Conservation (phyloP, 75 land plant species). For the Chamaecyparis obtusa region DNA sequence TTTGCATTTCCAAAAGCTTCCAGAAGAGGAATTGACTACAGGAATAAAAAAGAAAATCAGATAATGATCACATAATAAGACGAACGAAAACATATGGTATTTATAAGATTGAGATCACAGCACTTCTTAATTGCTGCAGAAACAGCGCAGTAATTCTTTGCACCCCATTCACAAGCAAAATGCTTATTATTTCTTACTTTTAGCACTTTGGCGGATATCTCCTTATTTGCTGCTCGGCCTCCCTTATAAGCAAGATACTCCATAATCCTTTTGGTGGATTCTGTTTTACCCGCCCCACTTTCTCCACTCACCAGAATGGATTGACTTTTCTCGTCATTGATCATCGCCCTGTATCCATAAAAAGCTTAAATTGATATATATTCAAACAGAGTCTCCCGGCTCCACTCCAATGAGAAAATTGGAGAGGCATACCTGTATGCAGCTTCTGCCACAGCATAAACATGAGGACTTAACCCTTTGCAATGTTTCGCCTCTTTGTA, state of each 20-base stretch:
- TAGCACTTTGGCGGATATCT: conserved; percentile 77
- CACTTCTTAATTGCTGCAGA: not conserved
- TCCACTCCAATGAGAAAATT: not conserved
- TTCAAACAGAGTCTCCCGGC: not conserved
- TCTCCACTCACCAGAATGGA: conserved; percentile 93
- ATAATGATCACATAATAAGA: not conserved
- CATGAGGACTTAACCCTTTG: conserved; percentile 90
- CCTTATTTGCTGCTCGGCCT: conserved; percentile 62
- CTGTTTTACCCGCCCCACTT: conserved; percentile 97
- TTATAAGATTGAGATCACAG: not conserved
- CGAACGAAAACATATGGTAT: not conserved
- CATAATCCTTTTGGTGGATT: conserved; percentile 87
- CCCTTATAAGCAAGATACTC: conserved; percentile 92
- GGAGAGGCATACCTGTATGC: conserved; percentile 59
- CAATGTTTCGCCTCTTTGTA: conserved; percentile 71
- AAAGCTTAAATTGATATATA: not conserved
- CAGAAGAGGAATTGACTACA: conserved; percentile 90
- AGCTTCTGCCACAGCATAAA: conserved; percentile 87
- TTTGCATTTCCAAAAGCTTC: conserved; percentile 98
- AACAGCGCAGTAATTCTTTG: not conserved
- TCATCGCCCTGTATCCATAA: conserved; percentile 57
- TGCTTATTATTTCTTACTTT: conserved; percentile 45
- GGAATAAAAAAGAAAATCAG: not conserved
- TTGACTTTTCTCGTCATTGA: conserved; percentile 68
- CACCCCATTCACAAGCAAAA: conserved; percentile 1